Conservation (phyloP, 495 filamentous ascomycete genomes). For the Monascus purpureus region DNA sequence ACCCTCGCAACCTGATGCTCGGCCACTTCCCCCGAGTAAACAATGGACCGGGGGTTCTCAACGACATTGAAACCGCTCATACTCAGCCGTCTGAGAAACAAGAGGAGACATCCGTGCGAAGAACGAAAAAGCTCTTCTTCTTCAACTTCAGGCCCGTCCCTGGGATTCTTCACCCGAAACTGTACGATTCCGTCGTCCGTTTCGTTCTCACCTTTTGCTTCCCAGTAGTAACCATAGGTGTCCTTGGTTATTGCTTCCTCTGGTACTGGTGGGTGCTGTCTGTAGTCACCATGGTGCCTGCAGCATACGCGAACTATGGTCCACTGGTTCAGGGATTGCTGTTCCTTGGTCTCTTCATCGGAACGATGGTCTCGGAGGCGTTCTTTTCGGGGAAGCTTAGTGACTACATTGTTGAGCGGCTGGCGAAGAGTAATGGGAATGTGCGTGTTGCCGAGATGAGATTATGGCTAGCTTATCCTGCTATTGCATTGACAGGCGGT, state of each 20-base stretch:
- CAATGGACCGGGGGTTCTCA: background rate
- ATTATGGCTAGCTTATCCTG: slow-evolving; percentile 45
- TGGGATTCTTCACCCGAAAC: slow-evolving; percentile 38
- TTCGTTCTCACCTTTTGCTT: slow-evolving; percentile 37
- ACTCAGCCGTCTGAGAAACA: background rate
- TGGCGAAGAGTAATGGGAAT: slow-evolving; percentile 33
- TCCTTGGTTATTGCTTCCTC: slow-evolving; percentile 39
- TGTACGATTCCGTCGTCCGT: slow-evolving; percentile 32
- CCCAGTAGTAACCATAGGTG: slow-evolving; percentile 28
- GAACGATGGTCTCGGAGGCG: slow-evolving; percentile 40
- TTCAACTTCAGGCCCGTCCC: slow-evolving; percentile 37
- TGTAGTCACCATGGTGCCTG: slow-evolving; percentile 44
- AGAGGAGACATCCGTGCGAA: slow-evolving; percentile 9
- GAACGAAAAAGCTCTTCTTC: slow-evolving; percentile 37
- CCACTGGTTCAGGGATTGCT: slow-evolving; percentile 45
- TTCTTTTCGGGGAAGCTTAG: slow-evolving; percentile 40
- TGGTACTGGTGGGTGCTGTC: slow-evolving; percentile 55
- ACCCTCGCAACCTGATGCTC: slow-evolving; percentile 41
- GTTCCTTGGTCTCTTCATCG: slow-evolving; percentile 43
- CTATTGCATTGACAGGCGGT: slow-evolving; percentile 35
- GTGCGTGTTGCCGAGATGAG: slow-evolving; percentile 42
- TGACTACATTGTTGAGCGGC: slow-evolving; percentile 32
- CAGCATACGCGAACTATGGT: slow-evolving; percentile 37
- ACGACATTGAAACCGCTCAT: slow-evolving; percentile 16
- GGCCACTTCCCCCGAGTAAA: slow-evolving; percentile 13